A percentile compares a stretch with the other conserved stretches of the same genome.
phyloP scores from a whole-genome alignment of 1,139 yeast species.

The Sugiyamaella novakii region DNA sequence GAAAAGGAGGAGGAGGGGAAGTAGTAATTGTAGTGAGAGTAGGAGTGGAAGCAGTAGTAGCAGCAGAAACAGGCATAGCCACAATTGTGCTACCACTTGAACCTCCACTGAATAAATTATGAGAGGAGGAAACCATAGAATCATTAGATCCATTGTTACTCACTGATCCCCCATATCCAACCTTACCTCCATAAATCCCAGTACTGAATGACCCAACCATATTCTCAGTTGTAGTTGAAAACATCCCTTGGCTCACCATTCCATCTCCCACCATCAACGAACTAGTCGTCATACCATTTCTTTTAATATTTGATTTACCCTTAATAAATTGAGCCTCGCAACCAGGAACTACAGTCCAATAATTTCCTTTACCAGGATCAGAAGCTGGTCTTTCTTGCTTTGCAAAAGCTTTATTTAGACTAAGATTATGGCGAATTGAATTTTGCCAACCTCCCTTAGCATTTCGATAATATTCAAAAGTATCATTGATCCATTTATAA shows the following conservation, averaged over 20 bases:
- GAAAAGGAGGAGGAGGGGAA: too few relatives aligned
- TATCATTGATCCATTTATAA: constrained; percentile 87
- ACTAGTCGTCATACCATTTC: constrained; percentile 7
- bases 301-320: constrained; percentile 33
- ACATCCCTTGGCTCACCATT: neutral
- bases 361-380: constrained; percentile 87
- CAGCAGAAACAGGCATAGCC: too few relatives aligned
- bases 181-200: too few relatives aligned
- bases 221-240: neutral
- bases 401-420: constrained; percentile 82
- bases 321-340: constrained; percentile 80
- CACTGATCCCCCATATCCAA: too few relatives aligned
- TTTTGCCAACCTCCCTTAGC: constrained; percentile 96
- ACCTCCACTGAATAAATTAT: constrained; percentile 1
- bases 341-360: constrained; percentile 88
- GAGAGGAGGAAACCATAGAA: too few relatives aligned
- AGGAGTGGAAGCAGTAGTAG: neutral
- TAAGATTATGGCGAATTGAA: constrained; percentile 82
- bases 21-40: neutral
- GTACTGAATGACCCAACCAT: constrained; percentile 1
- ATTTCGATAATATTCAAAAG: constrained; percentile 78
- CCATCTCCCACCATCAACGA: constrained; percentile 5
- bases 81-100: too few relatives aligned
- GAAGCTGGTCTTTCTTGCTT: constrained; percentile 92
- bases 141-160: too few relatives aligned